Evolutionary conservation across 768 basidiomycete species (phyloP).

Genomic region (Pholiota microspora): DNA sequence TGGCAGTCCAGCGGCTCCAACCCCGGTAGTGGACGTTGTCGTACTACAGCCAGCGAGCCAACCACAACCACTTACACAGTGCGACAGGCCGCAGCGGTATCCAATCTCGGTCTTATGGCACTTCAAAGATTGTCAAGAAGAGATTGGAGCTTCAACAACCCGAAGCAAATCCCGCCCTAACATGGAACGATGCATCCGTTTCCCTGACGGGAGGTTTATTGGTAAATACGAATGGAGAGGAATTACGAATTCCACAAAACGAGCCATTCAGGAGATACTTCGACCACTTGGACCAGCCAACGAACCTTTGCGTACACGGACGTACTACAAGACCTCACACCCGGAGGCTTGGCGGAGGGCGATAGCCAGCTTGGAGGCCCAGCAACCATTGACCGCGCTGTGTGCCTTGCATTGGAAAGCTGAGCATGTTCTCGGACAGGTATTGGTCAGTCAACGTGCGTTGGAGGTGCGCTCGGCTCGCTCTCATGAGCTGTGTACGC

Average conservation of each 20-base stretch:
- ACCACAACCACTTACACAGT: background rate
- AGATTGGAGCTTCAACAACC: background rate
- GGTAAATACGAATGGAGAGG: background rate
- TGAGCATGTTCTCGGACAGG: background rate
- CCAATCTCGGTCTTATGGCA: background rate
- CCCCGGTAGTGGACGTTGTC: too few relatives aligned
- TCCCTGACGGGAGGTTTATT: background rate
- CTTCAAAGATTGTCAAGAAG: background rate
- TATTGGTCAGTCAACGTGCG: background rate
- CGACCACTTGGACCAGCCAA: background rate
- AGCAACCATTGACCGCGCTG: background rate
- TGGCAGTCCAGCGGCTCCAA: background rate
- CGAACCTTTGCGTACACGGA: background rate
- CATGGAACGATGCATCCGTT: conserved; percentile 2
- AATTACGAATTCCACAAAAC: background rate
- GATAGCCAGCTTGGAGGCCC: background rate
- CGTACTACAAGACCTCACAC: background rate
- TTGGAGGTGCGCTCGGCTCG: background rate
- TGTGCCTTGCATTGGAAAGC: conserved; percentile 6
- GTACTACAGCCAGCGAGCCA: background rate
- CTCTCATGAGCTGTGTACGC: background rate
- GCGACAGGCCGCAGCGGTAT: background rate
- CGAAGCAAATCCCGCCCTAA: background rate
- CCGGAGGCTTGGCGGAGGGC: background rate
- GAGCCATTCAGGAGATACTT: background rate